Conservation (phyloP, 192 early-diverging fungal genomes). For the Blastocladiella britannica region DNA sequence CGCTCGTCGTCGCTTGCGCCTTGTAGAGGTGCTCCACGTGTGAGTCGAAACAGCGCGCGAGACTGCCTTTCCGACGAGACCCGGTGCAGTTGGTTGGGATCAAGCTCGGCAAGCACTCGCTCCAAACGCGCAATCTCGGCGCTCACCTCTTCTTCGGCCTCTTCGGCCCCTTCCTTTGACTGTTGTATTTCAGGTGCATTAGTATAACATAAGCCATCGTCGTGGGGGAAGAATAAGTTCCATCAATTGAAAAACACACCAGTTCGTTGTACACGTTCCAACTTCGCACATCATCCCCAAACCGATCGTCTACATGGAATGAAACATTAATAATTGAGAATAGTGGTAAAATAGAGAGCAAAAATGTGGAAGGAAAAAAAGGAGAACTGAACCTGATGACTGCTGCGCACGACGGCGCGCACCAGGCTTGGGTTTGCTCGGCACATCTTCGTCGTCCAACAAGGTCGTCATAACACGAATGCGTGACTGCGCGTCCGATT, state of each 20-base stretch:
- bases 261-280: constrained; percentile 85
- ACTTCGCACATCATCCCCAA: constrained; percentile 81
- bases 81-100: constrained; percentile 51
- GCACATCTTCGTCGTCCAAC: background rate
- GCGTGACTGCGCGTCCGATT: background rate
- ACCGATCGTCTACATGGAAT: constrained; percentile 50
- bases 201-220: background rate
- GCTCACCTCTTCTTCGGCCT: constrained; percentile 56
- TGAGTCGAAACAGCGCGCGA: constrained; percentile 29
- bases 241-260: constrained; percentile 33
- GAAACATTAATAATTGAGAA: background rate
- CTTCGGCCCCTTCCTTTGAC: constrained; percentile 57
- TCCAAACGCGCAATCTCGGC: constrained; percentile 46
- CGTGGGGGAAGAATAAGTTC: background rate
- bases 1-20: constrained; percentile 33
- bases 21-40: constrained; percentile 18
- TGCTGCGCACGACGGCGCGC: background rate
- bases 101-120: constrained; percentile 42
- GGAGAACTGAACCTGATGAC: background rate
- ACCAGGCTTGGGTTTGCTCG: background rate
- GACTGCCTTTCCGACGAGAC: constrained; percentile 43
- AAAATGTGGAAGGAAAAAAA: background rate
- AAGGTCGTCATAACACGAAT: background rate
- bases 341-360: background rate
- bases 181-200: constrained; percentile 8